A percentile compares a stretch with the other conserved stretches of the same genome.
phyloP scores from a whole-genome alignment of 352 stramenopile species.

The Phytopythium kandeliae region DNA sequence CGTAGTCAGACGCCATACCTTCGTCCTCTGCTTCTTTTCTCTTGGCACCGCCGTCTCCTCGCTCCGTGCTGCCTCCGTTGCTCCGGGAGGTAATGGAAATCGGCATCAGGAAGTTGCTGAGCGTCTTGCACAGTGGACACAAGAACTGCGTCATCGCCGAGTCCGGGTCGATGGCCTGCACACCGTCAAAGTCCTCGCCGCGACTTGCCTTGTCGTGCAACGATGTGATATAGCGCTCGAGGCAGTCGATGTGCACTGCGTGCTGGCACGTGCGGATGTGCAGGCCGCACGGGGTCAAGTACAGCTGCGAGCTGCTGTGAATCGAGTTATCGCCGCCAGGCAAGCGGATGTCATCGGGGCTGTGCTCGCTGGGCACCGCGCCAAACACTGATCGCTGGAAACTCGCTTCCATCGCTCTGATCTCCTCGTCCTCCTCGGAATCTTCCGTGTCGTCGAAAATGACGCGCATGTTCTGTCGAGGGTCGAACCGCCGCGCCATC shows the following conservation, averaged over 20 bases:
- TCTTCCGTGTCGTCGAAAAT: conserved; percentile 38
- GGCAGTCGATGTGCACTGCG: conserved; percentile 80
- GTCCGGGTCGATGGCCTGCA: conserved; percentile 84
- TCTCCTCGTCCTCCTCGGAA: conserved; percentile 46
- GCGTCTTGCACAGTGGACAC: conserved; percentile 89
- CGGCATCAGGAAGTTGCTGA: conserved; percentile 90
- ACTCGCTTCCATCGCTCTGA: conserved; percentile 18
- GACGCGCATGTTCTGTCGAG: conserved; percentile 24
- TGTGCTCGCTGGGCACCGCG: background rate
- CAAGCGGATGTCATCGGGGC: conserved; percentile 21
- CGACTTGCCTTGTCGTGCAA: conserved; percentile 85
- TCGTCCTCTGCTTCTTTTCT: conserved; percentile 11
- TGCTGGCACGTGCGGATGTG: conserved; percentile 86
- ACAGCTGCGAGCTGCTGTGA: conserved; percentile 57
- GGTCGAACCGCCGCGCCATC: conserved; percentile 4
- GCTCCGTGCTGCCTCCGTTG: background rate
- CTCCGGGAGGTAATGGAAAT: conserved; percentile 39
- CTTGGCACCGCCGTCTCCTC: background rate
- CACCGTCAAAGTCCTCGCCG: conserved; percentile 84
- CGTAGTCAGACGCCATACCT: conserved; percentile 3
- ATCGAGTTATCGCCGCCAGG: conserved; percentile 36
- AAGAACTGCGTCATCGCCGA: conserved; percentile 90
- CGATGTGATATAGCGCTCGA: conserved; percentile 83
- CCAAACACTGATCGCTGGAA: conserved; percentile 17
- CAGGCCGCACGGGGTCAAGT: conserved; percentile 71